These are phyloP conservation scores for Alternaria hordeiaustralica DNA, from an alignment of 2,329 filamentous ascomycete genomes.

Conservation along the genomic window DNA sequence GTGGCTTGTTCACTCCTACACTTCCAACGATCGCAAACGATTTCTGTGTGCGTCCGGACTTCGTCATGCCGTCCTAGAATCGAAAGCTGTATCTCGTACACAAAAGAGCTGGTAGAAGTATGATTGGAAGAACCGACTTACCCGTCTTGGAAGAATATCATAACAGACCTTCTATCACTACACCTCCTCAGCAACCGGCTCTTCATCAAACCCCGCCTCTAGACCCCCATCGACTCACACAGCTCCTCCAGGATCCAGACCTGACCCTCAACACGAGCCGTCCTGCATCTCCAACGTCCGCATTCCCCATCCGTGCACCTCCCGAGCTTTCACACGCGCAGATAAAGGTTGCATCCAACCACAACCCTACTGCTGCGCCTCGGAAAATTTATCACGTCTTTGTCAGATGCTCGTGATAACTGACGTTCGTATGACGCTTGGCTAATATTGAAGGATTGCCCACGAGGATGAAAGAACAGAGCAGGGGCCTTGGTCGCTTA, in stretches of 20 bases:
- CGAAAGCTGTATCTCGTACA: neutral
- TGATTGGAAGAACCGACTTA: neutral
- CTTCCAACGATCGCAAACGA: neutral
- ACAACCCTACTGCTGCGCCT: neutral
- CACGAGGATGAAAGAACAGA: neutral
- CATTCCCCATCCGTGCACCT: slow-evolving; percentile 1
- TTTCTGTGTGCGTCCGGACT: neutral
- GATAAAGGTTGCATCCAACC: neutral
- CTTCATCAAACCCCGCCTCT: neutral
- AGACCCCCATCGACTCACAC: neutral
- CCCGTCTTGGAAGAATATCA: neutral
- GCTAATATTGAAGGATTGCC: neutral
- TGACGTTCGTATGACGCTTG: neutral
- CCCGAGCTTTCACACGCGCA: neutral
- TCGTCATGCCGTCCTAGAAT: neutral
- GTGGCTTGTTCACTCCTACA: neutral
- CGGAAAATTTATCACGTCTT: slow-evolving; percentile 25
- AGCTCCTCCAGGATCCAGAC: neutral
- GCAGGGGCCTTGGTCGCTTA: neutral
- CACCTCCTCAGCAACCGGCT: neutral
- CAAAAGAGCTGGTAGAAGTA: neutral
- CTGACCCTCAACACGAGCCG: neutral
- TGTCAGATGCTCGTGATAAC: slow-evolving; percentile 10
- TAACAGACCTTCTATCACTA: neutral
- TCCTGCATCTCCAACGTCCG: neutral